Evolutionary conservation across 225 moss, liverwort and hornwort genomes (phyloP).

Genomic region (Takakia lepidozioides): DNA sequence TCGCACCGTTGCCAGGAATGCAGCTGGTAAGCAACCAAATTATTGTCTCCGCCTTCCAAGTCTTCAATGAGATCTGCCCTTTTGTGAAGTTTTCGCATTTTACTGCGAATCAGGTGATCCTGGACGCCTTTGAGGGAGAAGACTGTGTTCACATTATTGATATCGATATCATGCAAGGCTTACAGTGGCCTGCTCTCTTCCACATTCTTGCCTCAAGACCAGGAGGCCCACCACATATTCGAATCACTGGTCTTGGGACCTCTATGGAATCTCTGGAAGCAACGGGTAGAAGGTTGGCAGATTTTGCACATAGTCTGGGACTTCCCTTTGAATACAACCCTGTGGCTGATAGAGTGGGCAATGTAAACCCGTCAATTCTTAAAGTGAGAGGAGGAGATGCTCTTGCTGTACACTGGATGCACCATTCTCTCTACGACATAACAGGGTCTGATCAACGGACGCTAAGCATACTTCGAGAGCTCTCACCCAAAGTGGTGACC

Average conservation of each 20-base stretch:
- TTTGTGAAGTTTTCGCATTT: conserved; percentile 83
- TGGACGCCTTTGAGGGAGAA: conserved; percentile 75
- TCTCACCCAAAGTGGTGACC: conserved; percentile 58
- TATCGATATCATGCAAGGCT: conserved; percentile 81
- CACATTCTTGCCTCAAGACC: conserved; percentile 62
- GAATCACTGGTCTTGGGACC: conserved; percentile 61
- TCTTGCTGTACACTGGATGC: conserved; percentile 71
- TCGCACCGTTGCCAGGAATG: conserved; percentile 43
- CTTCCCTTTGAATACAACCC: conserved; percentile 62
- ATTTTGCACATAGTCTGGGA: conserved; percentile 52
- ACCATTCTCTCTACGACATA: conserved; percentile 75
- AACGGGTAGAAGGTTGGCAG: conserved; percentile 56
- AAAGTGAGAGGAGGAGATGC: conserved; percentile 47
- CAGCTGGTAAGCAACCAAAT: conserved; percentile 46
- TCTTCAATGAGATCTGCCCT: conserved; percentile 74
- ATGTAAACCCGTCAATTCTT: conserved; percentile 36
- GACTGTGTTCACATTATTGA: conserved; percentile 67
- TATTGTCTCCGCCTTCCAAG: conserved; percentile 67
- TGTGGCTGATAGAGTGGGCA: conserved; percentile 53
- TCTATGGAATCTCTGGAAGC: conserved; percentile 54
- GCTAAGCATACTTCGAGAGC: conserved; percentile 37
- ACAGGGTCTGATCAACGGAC: conserved; percentile 57
- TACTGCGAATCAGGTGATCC: conserved; percentile 71
- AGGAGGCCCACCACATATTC: conserved; percentile 59
- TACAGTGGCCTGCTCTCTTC: conserved; percentile 80